These are phyloP conservation scores for Aquilaria agallochum DNA, from an alignment of 441 rosid genomes.

Conservation along the genomic window DNA sequence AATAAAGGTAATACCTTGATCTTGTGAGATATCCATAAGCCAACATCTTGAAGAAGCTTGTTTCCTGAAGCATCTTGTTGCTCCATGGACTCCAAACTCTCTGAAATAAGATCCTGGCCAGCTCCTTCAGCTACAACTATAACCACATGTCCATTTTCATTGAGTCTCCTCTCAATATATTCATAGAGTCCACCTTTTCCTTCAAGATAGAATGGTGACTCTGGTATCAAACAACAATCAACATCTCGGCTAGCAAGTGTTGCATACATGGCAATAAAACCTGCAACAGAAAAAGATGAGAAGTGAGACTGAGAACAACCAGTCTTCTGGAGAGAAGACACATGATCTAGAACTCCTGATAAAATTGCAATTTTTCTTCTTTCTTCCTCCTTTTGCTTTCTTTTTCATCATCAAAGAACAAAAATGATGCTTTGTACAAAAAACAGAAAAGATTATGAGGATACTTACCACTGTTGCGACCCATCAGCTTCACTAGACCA, in stretches of 20 bases:
- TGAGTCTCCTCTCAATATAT: slow-evolving; percentile 52
- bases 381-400: too few species aligned
- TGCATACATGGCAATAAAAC: slow-evolving; percentile 82
- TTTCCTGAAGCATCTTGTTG: slow-evolving; percentile 80
- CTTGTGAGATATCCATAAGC: slow-evolving; percentile 55
- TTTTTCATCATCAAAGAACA: too few species aligned
- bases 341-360: too few species aligned
- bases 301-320: too few species aligned
- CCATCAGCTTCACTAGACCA: slow-evolving; percentile 87
- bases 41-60: slow-evolving; percentile 70
- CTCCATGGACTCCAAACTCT: slow-evolving; percentile 32
- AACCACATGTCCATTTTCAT: slow-evolving; percentile 83
- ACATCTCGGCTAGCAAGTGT: slow-evolving; percentile 85
- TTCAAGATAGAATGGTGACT: slow-evolving; percentile 80
- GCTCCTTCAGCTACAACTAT: slow-evolving; percentile 84
- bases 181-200: slow-evolving; percentile 75
- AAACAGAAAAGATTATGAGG: not conserved
- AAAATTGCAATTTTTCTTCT: too few species aligned
- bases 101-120: slow-evolving; percentile 69
- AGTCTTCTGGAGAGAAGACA: too few species aligned
- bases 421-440: too few species aligned
- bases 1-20: slow-evolving; percentile 43
- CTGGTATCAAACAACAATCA: slow-evolving; percentile 89
- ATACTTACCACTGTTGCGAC: slow-evolving; percentile 66
- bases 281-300: slow-evolving; percentile 27